Percentiles rank a stretch among this genome's conserved stretches.
phyloP scores from a whole-genome alignment of 257 asterid species.

The Verbascum thapsus region DNA sequence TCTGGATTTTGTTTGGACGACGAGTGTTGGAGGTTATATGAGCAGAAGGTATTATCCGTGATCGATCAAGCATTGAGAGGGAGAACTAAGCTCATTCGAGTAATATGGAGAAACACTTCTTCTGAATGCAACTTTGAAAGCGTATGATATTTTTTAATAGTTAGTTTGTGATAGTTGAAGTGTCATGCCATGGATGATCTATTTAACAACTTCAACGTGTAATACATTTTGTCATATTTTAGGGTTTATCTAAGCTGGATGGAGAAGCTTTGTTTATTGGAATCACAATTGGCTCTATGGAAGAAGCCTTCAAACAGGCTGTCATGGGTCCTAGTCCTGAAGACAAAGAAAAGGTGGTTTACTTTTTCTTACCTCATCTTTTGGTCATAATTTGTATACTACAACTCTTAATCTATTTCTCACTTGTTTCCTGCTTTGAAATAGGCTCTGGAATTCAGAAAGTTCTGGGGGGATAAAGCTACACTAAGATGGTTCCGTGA shows the following conservation, averaged over 20 bases:
- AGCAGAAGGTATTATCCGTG: conserved; percentile 67
- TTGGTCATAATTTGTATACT: conserved; percentile 13
- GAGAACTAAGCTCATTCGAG: conserved; percentile 80
- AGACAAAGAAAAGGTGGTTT: conserved; percentile 80
- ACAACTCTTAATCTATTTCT: conserved; percentile 12
- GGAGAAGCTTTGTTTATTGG: conserved; percentile 75
- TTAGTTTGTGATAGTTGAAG: conserved; percentile 21
- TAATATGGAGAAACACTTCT: conserved; percentile 76
- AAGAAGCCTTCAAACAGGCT: conserved; percentile 77
- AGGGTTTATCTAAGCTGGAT: conserved; percentile 77
- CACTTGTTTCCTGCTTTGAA: conserved; percentile 17
- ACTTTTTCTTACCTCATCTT: conserved; percentile 21
- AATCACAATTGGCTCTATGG: conserved; percentile 60
- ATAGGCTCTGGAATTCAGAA: conserved; percentile 86
- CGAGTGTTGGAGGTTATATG: conserved; percentile 95
- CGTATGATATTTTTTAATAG: conserved; percentile 42
- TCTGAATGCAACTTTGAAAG: conserved; percentile 63
- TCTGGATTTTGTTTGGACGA: conserved; percentile 87
- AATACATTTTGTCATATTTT: conserved; percentile 26
- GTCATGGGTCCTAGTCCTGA: conserved; percentile 95
- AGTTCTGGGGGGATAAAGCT: conserved; percentile 97
- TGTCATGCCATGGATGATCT: conserved; percentile 19
- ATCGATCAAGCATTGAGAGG: conserved; percentile 77
- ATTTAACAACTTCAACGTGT: conserved; percentile 25
- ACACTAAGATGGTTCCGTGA: conserved; percentile 88